Evolutionary conservation across 1,284 basidiomycete species (phyloP).

Genomic region (Ustilago crameri): DNA sequence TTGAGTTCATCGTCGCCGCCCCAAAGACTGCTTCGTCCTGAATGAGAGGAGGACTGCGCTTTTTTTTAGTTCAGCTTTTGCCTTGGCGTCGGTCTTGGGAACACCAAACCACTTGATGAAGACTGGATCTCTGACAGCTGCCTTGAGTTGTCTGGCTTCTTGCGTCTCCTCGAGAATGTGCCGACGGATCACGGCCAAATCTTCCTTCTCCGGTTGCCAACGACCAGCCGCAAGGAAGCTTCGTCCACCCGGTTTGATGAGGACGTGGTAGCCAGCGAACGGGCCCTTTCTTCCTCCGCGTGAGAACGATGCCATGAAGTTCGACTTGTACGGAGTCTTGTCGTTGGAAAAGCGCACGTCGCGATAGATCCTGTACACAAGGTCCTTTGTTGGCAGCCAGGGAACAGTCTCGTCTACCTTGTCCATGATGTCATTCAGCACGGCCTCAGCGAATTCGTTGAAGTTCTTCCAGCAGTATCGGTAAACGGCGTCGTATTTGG

Average conservation of each 20-base stretch:
- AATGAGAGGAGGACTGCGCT: slow-evolving; percentile 4
- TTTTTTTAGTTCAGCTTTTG: slow-evolving; percentile 9
- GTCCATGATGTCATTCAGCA: slow-evolving; percentile 76
- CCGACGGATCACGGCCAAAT: slow-evolving; percentile 79
- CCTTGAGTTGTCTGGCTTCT: slow-evolving; percentile 76
- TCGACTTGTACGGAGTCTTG: slow-evolving; percentile 89
- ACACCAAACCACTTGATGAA: slow-evolving; percentile 81
- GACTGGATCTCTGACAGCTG: slow-evolving; percentile 74
- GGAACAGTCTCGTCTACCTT: slow-evolving; percentile 81
- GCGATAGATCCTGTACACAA: slow-evolving; percentile 75
- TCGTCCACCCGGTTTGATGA: slow-evolving; percentile 59
- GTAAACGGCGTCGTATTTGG: slow-evolving; percentile 71
- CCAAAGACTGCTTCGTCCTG: slow-evolving; percentile 70
- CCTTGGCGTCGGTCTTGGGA: slow-evolving; percentile 66
- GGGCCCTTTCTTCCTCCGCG: slow-evolving; percentile 82
- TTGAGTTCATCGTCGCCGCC: slow-evolving; percentile 76
- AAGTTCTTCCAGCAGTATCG: slow-evolving; percentile 73
- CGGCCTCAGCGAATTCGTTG: slow-evolving; percentile 80
- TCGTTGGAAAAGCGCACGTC: slow-evolving; percentile 90
- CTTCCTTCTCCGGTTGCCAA: slow-evolving; percentile 85
- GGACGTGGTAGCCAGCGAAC: slow-evolving; percentile 73
- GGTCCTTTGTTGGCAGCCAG: slow-evolving; percentile 83
- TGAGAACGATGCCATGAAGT: slow-evolving; percentile 81
- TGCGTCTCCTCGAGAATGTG: slow-evolving; percentile 72
- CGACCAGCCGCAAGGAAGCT: slow-evolving; percentile 81